Evolutionary conservation across 1,284 basidiomycete genomes (phyloP).

Genomic region (Sporisorium iseilematis-ciliati): DNA sequence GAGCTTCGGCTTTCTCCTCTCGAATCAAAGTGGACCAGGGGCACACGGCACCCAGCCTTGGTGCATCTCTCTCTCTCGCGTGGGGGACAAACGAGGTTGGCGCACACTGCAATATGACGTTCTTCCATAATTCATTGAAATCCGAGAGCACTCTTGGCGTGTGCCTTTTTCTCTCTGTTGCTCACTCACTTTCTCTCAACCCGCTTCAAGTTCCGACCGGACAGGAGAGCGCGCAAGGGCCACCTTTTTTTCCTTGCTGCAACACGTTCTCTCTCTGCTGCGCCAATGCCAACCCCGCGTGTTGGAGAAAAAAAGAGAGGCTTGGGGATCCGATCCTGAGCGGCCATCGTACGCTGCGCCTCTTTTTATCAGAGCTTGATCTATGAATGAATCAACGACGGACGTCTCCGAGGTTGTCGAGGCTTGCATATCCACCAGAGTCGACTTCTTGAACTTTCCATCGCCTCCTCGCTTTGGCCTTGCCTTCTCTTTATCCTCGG

Average conservation of each 20-base stretch:
- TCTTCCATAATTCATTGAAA: not conserved
- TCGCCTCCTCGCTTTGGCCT: not conserved
- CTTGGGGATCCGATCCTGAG: conserved; percentile 13
- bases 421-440: not conserved
- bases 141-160: not conserved
- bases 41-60: not conserved
- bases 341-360: not conserved
- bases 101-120: conserved; percentile 2
- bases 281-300: not conserved
- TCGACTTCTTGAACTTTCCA: not conserved
- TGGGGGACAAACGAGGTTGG: not conserved
- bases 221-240: not conserved
- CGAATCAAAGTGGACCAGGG: not conserved
- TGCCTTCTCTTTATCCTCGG: not conserved
- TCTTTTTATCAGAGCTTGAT: not conserved
- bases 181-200: not conserved
- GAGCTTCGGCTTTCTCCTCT: not conserved
- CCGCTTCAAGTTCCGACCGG: conserved; percentile 3
- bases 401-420: too few species aligned
- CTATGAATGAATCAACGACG: too few species aligned
- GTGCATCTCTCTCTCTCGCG: too few species aligned
- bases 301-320: not conserved
- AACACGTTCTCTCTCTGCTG: conserved; percentile 10
- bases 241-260: not conserved
- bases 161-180: too few species aligned